Percentiles rank a stretch among this genome's conserved stretches.
Evolutionary conservation across 164 flowering plant genomes (phyloP).

Genomic region (Vitis rupestris): DNA sequence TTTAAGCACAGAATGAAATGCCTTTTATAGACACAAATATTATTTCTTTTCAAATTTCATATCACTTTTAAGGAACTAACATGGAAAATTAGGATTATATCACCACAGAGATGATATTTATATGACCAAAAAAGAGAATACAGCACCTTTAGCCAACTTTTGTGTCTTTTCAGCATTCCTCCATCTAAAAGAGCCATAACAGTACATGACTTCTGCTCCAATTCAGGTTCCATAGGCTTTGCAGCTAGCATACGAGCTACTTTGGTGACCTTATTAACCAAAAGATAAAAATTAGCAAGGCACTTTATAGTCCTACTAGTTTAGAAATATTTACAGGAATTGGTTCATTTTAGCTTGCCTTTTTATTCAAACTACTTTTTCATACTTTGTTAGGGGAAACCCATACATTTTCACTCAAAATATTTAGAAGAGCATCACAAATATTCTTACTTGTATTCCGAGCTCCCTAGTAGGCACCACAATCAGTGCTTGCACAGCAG

Average conservation of each 20-base stretch:
- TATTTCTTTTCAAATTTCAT: neutral
- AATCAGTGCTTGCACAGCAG: slow-evolving; percentile 82
- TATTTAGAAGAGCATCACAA: neutral
- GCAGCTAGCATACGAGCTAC: slow-evolving; percentile 85
- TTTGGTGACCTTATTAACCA: slow-evolving; percentile 62
- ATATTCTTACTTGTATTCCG: slow-evolving; percentile 78
- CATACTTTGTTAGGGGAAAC: neutral
- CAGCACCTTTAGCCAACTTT: slow-evolving; percentile 84
- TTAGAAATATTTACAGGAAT: neutral
- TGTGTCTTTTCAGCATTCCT: slow-evolving; percentile 83
- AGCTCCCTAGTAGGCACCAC: slow-evolving; percentile 96
- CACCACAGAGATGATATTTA: neutral
- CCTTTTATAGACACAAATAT: neutral
- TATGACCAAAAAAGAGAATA: neutral
- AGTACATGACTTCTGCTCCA: slow-evolving; percentile 48
- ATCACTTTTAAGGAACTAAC: neutral
- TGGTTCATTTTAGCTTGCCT: neutral
- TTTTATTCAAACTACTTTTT: neutral
- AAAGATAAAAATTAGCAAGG: slow-evolving; percentile 3
- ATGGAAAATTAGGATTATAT: neutral
- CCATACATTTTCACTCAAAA: neutral
- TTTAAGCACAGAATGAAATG: slow-evolving; percentile 9
- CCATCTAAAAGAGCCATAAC: slow-evolving; percentile 95
- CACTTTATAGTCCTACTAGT: neutral
- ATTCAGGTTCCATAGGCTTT: slow-evolving; percentile 38